A percentile compares a stretch with the other conserved stretches of the same genome.
These are phyloP conservation scores for Diaporthe sp. DNA, from an alignment of 2,329 filamentous ascomycete species.

Conservation along the genomic window DNA sequence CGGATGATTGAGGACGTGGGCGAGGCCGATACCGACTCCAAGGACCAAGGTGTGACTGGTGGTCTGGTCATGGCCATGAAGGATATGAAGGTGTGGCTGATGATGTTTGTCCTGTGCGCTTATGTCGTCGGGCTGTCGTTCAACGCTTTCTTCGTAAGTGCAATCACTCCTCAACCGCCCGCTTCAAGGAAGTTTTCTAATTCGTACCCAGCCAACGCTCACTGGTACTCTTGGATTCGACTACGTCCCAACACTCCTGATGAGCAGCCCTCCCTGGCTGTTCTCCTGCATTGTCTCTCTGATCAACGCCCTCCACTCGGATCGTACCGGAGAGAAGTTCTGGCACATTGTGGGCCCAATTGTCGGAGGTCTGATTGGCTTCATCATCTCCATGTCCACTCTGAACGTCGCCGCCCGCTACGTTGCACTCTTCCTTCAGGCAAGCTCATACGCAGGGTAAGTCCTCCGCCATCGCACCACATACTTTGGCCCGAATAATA, in stretches of 20 bases:
- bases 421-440: conserved; percentile 72
- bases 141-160: conserved; percentile 69
- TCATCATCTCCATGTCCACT: conserved; percentile 73
- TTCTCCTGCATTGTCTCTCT: conserved; percentile 72
- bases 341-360: conserved; percentile 71
- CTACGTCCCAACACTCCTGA: conserved; percentile 67
- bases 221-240: conserved; percentile 67
- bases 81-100: conserved; percentile 73
- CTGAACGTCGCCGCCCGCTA: conserved; percentile 70
- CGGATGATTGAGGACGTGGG: conserved; percentile 71
- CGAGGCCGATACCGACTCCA: conserved; percentile 66
- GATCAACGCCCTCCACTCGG: conserved; percentile 68
- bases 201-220: conserved; percentile 58
- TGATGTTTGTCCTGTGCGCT: conserved; percentile 74
- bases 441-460: conserved; percentile 67
- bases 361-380: conserved; percentile 66
- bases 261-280: conserved; percentile 71
- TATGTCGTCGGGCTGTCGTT: conserved; percentile 72
- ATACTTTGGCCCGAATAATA: conserved; percentile 57
- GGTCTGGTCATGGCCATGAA: conserved; percentile 72
- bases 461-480: conserved; percentile 46
- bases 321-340: conserved; percentile 70
- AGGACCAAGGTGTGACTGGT: conserved; percentile 63
- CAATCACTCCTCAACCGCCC: too few relatives aligned
- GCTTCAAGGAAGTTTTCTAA: not conserved